Base-by-base conservation (phyloP, 2,329 filamentous ascomycete species). In the Thielaviopsis euricoi region DNA sequence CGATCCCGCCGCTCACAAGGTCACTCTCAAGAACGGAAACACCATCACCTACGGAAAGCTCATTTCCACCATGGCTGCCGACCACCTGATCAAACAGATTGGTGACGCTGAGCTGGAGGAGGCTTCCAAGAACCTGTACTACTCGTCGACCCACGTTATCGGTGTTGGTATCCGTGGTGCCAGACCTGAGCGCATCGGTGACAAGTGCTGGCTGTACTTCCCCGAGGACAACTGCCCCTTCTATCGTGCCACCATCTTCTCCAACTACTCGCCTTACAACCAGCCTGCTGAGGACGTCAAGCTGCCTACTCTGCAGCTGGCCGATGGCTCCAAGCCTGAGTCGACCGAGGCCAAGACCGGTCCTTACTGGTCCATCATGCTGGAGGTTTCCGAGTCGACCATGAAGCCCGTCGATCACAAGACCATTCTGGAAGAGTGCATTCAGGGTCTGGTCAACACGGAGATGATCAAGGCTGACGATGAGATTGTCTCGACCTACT, bases 141-240 rank as follows among this genome's bases (percentile, higher is more conserved):
- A 94, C 80, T 96, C 90, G 56, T 90, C 87, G 65, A 98, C 93
- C 58, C 93, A 98, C 74, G 91, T 98, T 67, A 86, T 98, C 65
- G 93, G 93, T 73, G 87, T 98, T 63, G 93, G 93, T 74, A 79
- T 98, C 67, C 89, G 93, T 69, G 93, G 93, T 64, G 80, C 79
- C 67, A 88, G 93, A 64, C 93, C 93, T 46, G 89, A 95, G 72
- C 86, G 89, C 69, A 98, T 98, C 65, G 93, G 93, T 64, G 93
- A 98, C 78, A 98, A 97, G 81, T 98, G 93, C 83, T 98, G 93
- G 90, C 79, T 98, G 64, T 98, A 98, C 82, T 98, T 97, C 83
- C 93, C 93, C 62, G 93, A 98, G 73, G 86, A 95, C 72, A 86
- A 98, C 80, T 96, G 89, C 78, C 89, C 89, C 70, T 98, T 98